These are phyloP conservation scores for Capillidium heterosporum DNA, from an alignment of 371 early-diverging fungal species.

Conservation along the genomic window DNA sequence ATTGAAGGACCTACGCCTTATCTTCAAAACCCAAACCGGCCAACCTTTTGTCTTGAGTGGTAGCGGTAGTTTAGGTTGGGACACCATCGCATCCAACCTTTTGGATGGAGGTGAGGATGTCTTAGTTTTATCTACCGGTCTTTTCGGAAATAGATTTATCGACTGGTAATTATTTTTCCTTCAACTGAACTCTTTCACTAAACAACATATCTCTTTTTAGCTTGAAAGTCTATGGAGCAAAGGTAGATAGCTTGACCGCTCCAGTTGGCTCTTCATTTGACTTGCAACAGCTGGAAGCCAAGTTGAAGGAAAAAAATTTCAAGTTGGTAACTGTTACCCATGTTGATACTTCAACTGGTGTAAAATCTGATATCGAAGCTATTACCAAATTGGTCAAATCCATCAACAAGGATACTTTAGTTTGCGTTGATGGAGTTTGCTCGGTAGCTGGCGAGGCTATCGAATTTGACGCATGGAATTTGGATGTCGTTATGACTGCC, in stretches of 20 bases:
- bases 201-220: conserved; percentile 15
- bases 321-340: conserved; percentile 86
- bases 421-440: conserved; percentile 91
- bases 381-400: conserved; percentile 54
- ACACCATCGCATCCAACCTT: conserved; percentile 79
- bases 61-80: conserved; percentile 91
- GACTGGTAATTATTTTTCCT: conserved; percentile 44
- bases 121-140: conserved; percentile 81
- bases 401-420: conserved; percentile 69
- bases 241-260: conserved; percentile 54
- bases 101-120: conserved; percentile 74
- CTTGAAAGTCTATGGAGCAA: conserved; percentile 72
- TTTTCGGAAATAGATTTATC: conserved; percentile 89
- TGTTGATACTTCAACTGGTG: conserved; percentile 93
- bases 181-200: neutral
- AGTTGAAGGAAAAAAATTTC: conserved; percentile 32
- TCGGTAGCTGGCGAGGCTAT: conserved; percentile 87
- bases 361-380: conserved; percentile 60
- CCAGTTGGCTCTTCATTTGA: conserved; percentile 43
- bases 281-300: conserved; percentile 29
- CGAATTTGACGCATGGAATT: conserved; percentile 78
- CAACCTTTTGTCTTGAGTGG: conserved; percentile 92
- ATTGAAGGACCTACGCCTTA: conserved; percentile 63
- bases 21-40: conserved; percentile 58
- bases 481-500: conserved; percentile 79